phyloP scores from a whole-genome alignment of 768 basidiomycete genomes.

The Agrocybe praecox region DNA sequence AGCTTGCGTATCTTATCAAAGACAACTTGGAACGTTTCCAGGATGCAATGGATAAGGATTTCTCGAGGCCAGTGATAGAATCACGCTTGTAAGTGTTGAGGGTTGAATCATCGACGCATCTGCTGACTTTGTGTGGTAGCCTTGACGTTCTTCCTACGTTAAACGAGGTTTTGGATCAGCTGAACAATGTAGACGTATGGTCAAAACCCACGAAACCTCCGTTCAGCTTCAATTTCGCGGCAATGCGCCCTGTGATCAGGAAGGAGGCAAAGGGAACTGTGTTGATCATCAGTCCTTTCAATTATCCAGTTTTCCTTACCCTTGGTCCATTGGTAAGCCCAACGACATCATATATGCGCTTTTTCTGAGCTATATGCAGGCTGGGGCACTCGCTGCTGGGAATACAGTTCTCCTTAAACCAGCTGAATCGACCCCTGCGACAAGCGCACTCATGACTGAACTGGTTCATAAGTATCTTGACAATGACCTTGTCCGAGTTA shows the following conservation, averaged over 20 bases:
- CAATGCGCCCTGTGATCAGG: conserved; percentile 64
- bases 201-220: conserved; percentile 60
- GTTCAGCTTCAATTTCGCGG: conserved; percentile 56
- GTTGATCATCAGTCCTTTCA: conserved; percentile 73
- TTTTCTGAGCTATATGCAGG: conserved; percentile 23
- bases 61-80: conserved; percentile 67
- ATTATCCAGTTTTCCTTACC: conserved; percentile 68
- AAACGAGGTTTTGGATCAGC: conserved; percentile 52
- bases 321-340: conserved; percentile 59
- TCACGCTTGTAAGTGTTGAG: conserved; percentile 41
- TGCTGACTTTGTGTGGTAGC: conserved; percentile 33
- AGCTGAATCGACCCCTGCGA: conserved; percentile 65
- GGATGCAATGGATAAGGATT: conserved; percentile 58
- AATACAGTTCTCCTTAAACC: conserved; percentile 75
- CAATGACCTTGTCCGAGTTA: conserved; percentile 58
- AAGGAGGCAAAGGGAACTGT: conserved; percentile 81
- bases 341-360: neutral
- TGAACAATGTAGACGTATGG: conserved; percentile 75
- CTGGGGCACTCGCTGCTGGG: conserved; percentile 80
- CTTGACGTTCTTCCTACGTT: conserved; percentile 61
- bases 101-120: neutral
- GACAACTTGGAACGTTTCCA: conserved; percentile 70
- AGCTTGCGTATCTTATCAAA: conserved; percentile 71
- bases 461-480: conserved; percentile 81
- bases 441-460: conserved; percentile 61